Conservation (phyloP, 2,329 filamentous ascomycete species). For the Endothia cerciana region DNA sequence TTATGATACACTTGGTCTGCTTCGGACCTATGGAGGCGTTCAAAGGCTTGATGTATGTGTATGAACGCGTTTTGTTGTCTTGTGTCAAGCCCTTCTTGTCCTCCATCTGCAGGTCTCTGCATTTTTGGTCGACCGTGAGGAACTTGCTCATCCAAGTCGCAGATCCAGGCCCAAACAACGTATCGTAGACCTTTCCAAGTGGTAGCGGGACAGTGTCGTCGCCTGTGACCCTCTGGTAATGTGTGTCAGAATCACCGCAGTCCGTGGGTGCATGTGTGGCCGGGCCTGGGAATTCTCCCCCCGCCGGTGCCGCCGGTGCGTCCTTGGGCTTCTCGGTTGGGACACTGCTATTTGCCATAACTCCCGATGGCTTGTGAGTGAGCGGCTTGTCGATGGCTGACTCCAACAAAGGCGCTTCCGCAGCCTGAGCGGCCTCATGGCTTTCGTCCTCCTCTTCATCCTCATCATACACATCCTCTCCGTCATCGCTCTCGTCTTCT, state of each 20-base stretch:
- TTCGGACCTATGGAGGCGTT: slow-evolving; percentile 83
- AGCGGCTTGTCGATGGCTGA: slow-evolving; percentile 65
- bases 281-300: slow-evolving; percentile 81
- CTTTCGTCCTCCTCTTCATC: slow-evolving; percentile 78
- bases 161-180: slow-evolving; percentile 84
- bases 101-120: slow-evolving; percentile 82
- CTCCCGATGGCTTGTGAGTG: slow-evolving; percentile 73
- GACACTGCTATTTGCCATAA: slow-evolving; percentile 48
- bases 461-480: slow-evolving; percentile 78
- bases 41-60: slow-evolving; percentile 90
- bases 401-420: slow-evolving; percentile 50
- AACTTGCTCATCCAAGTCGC: slow-evolving; percentile 84
- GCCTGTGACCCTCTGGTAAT: slow-evolving; percentile 83
- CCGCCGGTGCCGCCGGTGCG: slow-evolving; percentile 45
- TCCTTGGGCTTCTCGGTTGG: slow-evolving; percentile 56
- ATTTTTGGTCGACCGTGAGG: slow-evolving; percentile 86
- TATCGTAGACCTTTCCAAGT: slow-evolving; percentile 85
- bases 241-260: slow-evolving; percentile 75
- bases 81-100: slow-evolving; percentile 78
- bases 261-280: slow-evolving; percentile 80
- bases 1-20: slow-evolving; percentile 92
- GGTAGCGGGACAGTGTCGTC: slow-evolving; percentile 88
- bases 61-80: slow-evolving; percentile 75
- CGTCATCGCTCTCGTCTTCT: slow-evolving; percentile 66
- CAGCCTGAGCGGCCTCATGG: slow-evolving; percentile 55